These are phyloP conservation scores for Aspergillus saccharolyticus DNA, from an alignment of 495 filamentous ascomycete genomes.

Conservation along the genomic window DNA sequence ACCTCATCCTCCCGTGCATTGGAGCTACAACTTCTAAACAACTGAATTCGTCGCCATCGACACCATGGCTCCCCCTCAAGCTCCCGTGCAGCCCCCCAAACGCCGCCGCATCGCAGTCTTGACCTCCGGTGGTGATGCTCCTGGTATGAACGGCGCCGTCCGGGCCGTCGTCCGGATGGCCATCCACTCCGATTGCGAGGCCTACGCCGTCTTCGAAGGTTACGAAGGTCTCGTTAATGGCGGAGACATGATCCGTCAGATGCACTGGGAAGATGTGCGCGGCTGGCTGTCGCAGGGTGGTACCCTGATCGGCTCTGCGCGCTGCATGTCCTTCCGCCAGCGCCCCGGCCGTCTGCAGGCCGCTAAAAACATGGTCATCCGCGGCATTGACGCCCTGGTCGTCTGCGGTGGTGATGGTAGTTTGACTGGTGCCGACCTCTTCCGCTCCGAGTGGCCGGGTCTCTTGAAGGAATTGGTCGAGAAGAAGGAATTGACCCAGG, in stretches of 20 bases:
- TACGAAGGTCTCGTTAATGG: constrained; percentile 94
- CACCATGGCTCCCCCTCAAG: constrained; percentile 31
- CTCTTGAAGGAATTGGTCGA: constrained; percentile 77
- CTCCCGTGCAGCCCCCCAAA: constrained; percentile 38
- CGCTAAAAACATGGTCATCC: constrained; percentile 87
- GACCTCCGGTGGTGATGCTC: constrained; percentile 95
- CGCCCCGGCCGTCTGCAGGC: constrained; percentile 73
- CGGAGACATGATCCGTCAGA: constrained; percentile 77
- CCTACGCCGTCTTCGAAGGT: constrained; percentile 88
- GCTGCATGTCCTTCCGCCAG: constrained; percentile 85
- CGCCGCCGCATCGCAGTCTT: constrained; percentile 88
- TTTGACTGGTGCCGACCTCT: constrained; percentile 92
- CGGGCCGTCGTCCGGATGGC: constrained; percentile 91
- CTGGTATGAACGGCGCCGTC: constrained; percentile 95
- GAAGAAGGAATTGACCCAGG: constrained; percentile 58
- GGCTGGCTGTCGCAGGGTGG: constrained; percentile 93
- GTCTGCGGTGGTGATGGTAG: constrained; percentile 98
- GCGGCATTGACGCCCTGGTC: constrained; percentile 92
- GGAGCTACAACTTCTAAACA: not conserved
- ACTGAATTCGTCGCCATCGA: constrained; percentile 6
- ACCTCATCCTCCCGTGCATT: not conserved
- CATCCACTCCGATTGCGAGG: constrained; percentile 79
- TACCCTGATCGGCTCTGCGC: constrained; percentile 92
- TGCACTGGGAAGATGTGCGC: constrained; percentile 92
- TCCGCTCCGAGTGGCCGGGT: constrained; percentile 85